These are phyloP conservation scores for Bruguiera gymnorhiza DNA, from an alignment of 345 rosid species.

Conservation along the genomic window DNA sequence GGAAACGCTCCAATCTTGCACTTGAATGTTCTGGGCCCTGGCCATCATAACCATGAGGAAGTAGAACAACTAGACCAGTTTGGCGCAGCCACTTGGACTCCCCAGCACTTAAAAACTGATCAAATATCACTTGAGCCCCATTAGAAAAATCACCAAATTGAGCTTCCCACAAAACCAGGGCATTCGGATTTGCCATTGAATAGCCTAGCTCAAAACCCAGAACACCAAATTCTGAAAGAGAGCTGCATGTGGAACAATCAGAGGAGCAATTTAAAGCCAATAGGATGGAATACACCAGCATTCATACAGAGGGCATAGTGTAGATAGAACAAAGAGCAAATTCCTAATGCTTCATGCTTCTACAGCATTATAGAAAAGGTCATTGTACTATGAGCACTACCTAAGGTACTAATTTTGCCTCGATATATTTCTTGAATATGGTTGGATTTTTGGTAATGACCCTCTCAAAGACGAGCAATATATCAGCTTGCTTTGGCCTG, in stretches of 20 bases:
- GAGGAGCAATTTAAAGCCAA: neutral
- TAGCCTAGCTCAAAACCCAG: conserved; percentile 84
- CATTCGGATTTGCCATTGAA: conserved; percentile 81
- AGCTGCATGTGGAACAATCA: conserved; percentile 34
- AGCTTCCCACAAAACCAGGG: conserved; percentile 78
- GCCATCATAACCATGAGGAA: conserved; percentile 87
- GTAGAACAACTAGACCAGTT: conserved; percentile 69
- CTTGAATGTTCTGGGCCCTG: conserved; percentile 93
- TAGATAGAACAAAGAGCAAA: neutral
- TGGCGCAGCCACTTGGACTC: conserved; percentile 87
- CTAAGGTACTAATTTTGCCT: too few relatives aligned
- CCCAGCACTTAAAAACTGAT: conserved; percentile 74
- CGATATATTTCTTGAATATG: too few relatives aligned
- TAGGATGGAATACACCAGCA: neutral
- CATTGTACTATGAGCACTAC: too few relatives aligned
- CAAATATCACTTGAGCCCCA: conserved; percentile 82
- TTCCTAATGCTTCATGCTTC: neutral
- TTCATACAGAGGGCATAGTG: too few relatives aligned
- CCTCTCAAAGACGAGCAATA: too few relatives aligned
- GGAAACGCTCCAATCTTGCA: conserved; percentile 76
- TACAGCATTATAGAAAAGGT: neutral
- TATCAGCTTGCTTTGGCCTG: too few relatives aligned
- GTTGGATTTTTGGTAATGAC: too few relatives aligned
- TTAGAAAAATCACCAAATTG: conserved; percentile 84
- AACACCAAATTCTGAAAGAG: conserved; percentile 82